phyloP scores from a whole-genome alignment of 169 alveolate species.

The Cryptosporidium felis region DNA sequence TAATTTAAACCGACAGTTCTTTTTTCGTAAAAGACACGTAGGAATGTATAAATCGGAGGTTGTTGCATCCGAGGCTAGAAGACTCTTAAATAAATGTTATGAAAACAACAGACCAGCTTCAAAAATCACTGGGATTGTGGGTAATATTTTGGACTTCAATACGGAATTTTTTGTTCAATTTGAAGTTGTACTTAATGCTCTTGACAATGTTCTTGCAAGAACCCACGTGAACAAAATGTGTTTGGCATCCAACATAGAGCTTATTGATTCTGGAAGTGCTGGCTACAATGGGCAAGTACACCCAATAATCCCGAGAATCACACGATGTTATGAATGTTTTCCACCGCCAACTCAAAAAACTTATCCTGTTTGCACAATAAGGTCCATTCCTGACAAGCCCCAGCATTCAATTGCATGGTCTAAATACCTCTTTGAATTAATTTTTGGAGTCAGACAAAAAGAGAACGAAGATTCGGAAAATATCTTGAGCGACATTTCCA shows the following conservation, averaged over 20 bases:
- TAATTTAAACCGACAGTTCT: conserved; percentile 97
- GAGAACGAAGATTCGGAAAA: conserved; percentile 74
- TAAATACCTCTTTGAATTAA: conserved; percentile 86
- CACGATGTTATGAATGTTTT: conserved; percentile 93
- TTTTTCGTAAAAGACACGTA: conserved; percentile 88
- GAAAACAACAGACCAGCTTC: conserved; percentile 75
- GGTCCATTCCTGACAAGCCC: conserved; percentile 97
- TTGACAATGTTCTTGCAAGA: conserved; percentile 95
- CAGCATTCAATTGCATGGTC: conserved; percentile 99
- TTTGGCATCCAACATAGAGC: conserved; percentile 85
- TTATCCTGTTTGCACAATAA: conserved; percentile 97
- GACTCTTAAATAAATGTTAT: conserved; percentile 79
- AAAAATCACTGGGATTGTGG: conserved; percentile 82
- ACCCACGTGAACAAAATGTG: conserved; percentile 92
- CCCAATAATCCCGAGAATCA: conserved; percentile 84
- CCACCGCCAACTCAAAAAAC: conserved; percentile 86
- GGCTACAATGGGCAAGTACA: conserved; percentile 93
- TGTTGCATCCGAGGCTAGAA: conserved; percentile 81
- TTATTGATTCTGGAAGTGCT: conserved; percentile 95
- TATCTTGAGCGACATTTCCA: conserved; percentile 74
- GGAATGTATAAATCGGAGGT: conserved; percentile 88
- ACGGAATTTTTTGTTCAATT: conserved; percentile 84
- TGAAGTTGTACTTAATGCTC: conserved; percentile 92
- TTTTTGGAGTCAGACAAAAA: conserved; percentile 77
- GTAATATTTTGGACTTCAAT: conserved; percentile 84